Evolutionary conservation across 2,329 filamentous ascomycete genomes (phyloP).

Genomic region (Microdochium bolleyi): DNA sequence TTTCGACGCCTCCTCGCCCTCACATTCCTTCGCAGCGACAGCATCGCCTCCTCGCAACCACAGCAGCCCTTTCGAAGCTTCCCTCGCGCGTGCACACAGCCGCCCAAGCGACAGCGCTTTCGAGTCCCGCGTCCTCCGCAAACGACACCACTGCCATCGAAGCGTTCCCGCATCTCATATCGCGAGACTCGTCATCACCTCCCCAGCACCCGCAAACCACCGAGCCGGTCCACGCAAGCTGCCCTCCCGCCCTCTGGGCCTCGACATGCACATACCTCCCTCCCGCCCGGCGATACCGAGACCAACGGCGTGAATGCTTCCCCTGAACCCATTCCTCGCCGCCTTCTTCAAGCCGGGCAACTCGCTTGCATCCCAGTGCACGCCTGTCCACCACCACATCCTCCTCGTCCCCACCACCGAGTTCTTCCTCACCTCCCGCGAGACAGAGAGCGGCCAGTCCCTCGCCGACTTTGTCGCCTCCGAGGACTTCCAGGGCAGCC

Average conservation of each 20-base stretch:
- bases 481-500: constrained; percentile 93
- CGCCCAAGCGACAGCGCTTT: too few relatives aligned
- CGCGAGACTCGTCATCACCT: too few relatives aligned
- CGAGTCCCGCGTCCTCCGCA: too few relatives aligned
- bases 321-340: constrained; percentile 96
- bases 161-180: too few relatives aligned
- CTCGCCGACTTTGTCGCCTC: constrained; percentile 77
- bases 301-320: constrained; percentile 72
- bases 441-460: constrained; percentile 71
- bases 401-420: constrained; percentile 92
- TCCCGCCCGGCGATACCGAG: constrained; percentile 3
- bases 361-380: constrained; percentile 84
- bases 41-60: too few relatives aligned
- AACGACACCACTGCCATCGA: too few relatives aligned
- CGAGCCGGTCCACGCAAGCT: not conserved
- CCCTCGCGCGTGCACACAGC: too few relatives aligned
- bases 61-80: too few relatives aligned
- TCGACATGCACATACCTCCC: not conserved
- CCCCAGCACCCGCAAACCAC: too few relatives aligned
- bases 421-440: constrained; percentile 78
- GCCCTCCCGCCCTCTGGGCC: not conserved
- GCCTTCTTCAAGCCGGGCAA: constrained; percentile 86
- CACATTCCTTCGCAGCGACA: too few relatives aligned
- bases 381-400: constrained; percentile 84
- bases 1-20: too few relatives aligned